Conservation (phyloP, 2,329 filamentous ascomycete species). For the Aspergillus fructus region DNA sequence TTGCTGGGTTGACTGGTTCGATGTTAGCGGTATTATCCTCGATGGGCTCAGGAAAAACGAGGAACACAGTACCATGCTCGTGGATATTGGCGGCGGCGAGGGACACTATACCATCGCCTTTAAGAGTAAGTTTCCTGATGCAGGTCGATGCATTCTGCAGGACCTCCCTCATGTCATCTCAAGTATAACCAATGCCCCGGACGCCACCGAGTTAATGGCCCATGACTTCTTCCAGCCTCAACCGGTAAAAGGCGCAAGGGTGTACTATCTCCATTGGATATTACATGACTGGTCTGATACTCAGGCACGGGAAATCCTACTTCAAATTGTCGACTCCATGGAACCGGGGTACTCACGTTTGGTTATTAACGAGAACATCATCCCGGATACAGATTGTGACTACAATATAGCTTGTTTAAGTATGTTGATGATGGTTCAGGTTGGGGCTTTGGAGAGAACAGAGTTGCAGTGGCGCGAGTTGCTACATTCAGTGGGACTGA, state of each 20-base stretch:
- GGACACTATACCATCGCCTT: not conserved
- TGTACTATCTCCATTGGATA: slow-evolving; percentile 25
- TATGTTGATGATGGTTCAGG: slow-evolving; percentile 20
- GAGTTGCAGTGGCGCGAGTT: slow-evolving; percentile 23
- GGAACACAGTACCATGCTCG: not conserved
- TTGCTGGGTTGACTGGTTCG: slow-evolving; percentile 17
- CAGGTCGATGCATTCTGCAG: slow-evolving; percentile 11
- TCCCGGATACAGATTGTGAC: slow-evolving; percentile 20
- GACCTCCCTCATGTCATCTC: slow-evolving; percentile 20
- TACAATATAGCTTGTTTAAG: slow-evolving; percentile 12
- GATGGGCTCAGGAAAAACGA: not conserved
- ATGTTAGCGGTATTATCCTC: slow-evolving; percentile 5
- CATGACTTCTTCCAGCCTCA: slow-evolving; percentile 25
- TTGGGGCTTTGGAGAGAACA: slow-evolving; percentile 19
- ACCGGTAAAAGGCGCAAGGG: slow-evolving; percentile 19
- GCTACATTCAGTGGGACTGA: slow-evolving; percentile 17
- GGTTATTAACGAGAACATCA: slow-evolving; percentile 28
- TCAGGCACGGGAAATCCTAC: slow-evolving; percentile 19
- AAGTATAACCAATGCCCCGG: not conserved
- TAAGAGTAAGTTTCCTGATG: not conserved
- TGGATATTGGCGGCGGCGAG: not conserved
- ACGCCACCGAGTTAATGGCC: slow-evolving; percentile 10
- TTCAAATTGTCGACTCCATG: slow-evolving; percentile 20
- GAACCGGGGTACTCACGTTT: slow-evolving; percentile 23
- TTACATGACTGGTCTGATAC: slow-evolving; percentile 25